Evolutionary conservation across 352 stramenopile species (phyloP), one percentile per base, ranked within the genome.

Genomic region (Phytopythium oedochilum): DNA sequence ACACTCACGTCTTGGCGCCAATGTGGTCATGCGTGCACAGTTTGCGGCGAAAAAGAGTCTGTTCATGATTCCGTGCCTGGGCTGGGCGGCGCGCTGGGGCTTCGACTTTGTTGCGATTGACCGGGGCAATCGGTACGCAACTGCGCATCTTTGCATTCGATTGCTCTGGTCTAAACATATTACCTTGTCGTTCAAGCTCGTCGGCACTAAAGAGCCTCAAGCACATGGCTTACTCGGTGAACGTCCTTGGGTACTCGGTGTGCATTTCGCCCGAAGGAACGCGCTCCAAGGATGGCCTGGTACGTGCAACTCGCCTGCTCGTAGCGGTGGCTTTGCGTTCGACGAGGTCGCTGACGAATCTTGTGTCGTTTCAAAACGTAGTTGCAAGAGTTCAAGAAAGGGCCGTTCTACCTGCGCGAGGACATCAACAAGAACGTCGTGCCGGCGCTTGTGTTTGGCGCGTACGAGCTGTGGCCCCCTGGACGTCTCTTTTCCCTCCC

Each of bases 371-470:
- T 38, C 12, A 10, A 17, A 15, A 47, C 9, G n/a, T 53, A 89
- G 78, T 65, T 94, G 28, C 79, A 91, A 71, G 80, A 91, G 43
- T 94, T 94, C 62, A 94, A 94, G 66, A 94, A 94, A 55, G 84
- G 84, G 1, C 84, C 84, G 26, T 94, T 94, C 61, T 92, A 94
- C 57, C 56, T 94, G 53, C 78, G 79, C 26, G 80, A 91, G 23
- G 82, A 92, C 55, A 91, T 78, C 36, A 86, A 88, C 55, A 91
- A 90, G 74, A 86, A 88, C 48, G 77, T 94, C 3, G 63, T 91
- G 23, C 84, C 84, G 10, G 75, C 77, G 5, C 70, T 94, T 20
- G 73, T 94, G 5, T 90, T 86, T 59, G 84, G 84, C 59, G 84
- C 84, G 17, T 94, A 87, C 61, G 84, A 94, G 45, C 63, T 91